phyloP scores from a whole-genome alignment of 805 yeast species.

The Torulaspora franciscae region DNA sequence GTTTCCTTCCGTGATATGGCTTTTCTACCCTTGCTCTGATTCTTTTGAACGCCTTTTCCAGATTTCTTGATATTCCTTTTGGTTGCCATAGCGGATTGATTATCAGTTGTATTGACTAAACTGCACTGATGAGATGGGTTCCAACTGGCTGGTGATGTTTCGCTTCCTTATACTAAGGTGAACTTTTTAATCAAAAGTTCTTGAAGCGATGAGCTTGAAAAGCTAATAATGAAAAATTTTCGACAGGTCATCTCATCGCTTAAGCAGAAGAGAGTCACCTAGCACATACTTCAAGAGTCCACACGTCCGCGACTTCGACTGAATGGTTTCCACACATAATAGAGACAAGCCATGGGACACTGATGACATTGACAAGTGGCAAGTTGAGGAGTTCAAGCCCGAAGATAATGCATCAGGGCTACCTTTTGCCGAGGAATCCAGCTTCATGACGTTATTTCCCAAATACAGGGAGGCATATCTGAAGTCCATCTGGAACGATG shows the following conservation, averaged over 20 bases:
- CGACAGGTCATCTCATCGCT: slow-evolving; percentile 7
- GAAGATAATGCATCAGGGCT: slow-evolving; percentile 84
- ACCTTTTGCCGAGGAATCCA: slow-evolving; percentile 92
- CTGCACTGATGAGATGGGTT: background rate
- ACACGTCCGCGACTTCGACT: background rate
- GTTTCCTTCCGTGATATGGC: slow-evolving; percentile 22
- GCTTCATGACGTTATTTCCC: slow-evolving; percentile 92
- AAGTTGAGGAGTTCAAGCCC: slow-evolving; percentile 76
- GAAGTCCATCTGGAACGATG: slow-evolving; percentile 89
- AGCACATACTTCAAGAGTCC: background rate
- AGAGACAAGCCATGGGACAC: slow-evolving; percentile 98
- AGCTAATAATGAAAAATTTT: slow-evolving; percentile 10
- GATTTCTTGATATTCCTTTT: slow-evolving; percentile 1
- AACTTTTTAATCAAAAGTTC: background rate
- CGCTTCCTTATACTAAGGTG: background rate
- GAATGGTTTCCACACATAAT: slow-evolving; percentile 88
- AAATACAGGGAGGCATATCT: slow-evolving; percentile 91
- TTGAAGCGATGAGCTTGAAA: slow-evolving; percentile 1
- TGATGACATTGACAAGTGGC: slow-evolving; percentile 91
- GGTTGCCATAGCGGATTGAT: background rate
- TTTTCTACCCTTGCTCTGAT: slow-evolving; percentile 9
- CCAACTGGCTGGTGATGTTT: background rate
- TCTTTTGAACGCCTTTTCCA: slow-evolving; percentile 7
- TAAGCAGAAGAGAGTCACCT: background rate
- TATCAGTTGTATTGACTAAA: background rate